These are phyloP conservation scores for Heterobasidion irregulare DNA, from an alignment of 1,284 basidiomycete species.

Conservation along the genomic window DNA sequence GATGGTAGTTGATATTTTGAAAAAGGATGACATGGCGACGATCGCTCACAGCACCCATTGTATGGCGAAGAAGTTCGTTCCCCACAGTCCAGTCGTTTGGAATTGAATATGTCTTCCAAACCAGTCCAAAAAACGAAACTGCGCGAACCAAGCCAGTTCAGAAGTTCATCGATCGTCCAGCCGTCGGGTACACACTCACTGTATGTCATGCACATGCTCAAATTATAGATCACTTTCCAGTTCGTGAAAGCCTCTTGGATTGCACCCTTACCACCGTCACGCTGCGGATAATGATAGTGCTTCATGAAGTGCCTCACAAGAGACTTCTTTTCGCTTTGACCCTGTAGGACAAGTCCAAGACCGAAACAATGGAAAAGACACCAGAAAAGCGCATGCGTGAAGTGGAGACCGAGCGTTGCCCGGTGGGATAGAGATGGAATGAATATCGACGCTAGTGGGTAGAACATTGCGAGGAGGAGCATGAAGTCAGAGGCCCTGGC, in stretches of 20 bases:
- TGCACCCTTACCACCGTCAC: constrained; percentile 58
- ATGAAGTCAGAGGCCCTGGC: constrained; percentile 61
- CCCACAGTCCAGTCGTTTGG: constrained; percentile 84
- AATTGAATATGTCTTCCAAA: constrained; percentile 81
- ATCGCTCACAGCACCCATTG: constrained; percentile 68
- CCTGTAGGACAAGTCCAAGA: constrained; percentile 75
- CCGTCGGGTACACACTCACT: constrained; percentile 36
- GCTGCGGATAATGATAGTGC: constrained; percentile 75
- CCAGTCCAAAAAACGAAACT: constrained; percentile 44
- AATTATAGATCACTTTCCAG: constrained; percentile 92
- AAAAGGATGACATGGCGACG: not conserved
- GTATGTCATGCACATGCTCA: constrained; percentile 93
- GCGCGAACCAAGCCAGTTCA: not conserved
- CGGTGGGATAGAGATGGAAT: constrained; percentile 34
- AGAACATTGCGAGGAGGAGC: constrained; percentile 49
- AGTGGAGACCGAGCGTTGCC: constrained; percentile 55
- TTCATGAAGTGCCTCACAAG: constrained; percentile 92
- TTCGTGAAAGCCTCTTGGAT: constrained; percentile 89
- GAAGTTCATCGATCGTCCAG: not conserved
- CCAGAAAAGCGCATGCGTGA: constrained; percentile 82
- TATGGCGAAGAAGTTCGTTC: constrained; percentile 84
- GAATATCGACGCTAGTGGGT: constrained; percentile 40
- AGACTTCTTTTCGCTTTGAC: constrained; percentile 84
- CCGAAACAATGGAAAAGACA: constrained; percentile 86
- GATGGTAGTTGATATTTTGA: not conserved